Conservation (phyloP, 495 filamentous ascomycete genomes). For the Margaritispora aquatica region DNA sequence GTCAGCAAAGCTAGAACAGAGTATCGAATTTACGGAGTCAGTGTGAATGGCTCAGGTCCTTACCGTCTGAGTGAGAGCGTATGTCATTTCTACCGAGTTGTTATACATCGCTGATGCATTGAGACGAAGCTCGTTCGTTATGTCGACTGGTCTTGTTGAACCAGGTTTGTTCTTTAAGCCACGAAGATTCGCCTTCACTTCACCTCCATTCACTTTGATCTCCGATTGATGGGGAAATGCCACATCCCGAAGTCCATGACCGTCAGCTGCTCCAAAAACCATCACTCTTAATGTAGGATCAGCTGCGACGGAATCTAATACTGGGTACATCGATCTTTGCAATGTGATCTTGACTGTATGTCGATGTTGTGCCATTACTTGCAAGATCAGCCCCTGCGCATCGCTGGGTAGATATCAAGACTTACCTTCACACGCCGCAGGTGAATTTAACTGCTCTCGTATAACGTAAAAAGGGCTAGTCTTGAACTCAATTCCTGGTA, state of each 20-base stretch:
- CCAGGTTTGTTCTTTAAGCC: conserved; percentile 94
- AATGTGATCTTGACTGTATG: conserved; percentile 49
- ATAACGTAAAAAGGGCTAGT: conserved; percentile 73
- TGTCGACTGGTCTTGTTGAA: conserved; percentile 85
- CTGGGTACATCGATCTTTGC: conserved; percentile 39
- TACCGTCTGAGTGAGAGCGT: conserved; percentile 85
- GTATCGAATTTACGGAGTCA: too few species aligned
- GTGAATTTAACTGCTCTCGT: conserved; percentile 50
- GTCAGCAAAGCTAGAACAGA: too few species aligned
- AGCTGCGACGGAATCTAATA: conserved; percentile 39
- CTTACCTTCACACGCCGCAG: conserved; percentile 64
- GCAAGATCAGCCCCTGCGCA: conserved; percentile 8
- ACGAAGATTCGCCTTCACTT: conserved; percentile 82
- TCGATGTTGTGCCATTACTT: conserved; percentile 55
- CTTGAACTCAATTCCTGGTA: conserved; percentile 49
- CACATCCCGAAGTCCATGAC: conserved; percentile 63
- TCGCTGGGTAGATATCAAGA: neutral
- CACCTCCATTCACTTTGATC: conserved; percentile 80
- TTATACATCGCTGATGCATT: conserved; percentile 51
- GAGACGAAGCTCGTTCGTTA: conserved; percentile 69
- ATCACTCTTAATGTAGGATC: conserved; percentile 60
- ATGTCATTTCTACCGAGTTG: conserved; percentile 80
- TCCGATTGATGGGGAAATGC: conserved; percentile 89
- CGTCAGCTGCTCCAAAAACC: conserved; percentile 67
- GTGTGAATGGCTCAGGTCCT: too few species aligned